phyloP scores from a whole-genome alignment of 495 filamentous ascomycete genomes.

The Neurospora intermedia region DNA sequence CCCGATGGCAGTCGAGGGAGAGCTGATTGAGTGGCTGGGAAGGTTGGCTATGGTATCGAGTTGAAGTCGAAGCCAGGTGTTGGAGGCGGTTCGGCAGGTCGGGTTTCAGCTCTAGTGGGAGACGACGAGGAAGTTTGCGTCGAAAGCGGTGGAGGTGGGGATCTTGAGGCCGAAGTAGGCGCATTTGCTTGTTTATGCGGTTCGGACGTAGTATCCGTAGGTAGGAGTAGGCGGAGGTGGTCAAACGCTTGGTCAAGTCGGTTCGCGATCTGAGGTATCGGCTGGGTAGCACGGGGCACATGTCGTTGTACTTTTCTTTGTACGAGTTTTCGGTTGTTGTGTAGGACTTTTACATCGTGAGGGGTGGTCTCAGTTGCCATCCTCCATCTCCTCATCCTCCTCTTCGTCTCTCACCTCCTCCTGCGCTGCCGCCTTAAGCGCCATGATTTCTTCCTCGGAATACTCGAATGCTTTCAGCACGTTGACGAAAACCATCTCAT shows the following conservation, averaged over 20 bases:
- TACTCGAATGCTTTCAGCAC: background rate
- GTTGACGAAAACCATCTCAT: background rate
- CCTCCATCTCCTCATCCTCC: conserved; percentile 10
- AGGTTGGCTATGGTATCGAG: conserved; percentile 8
- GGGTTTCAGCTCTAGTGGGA: conserved; percentile 9
- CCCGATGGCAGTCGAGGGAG: conserved; percentile 5
- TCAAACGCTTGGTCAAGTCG: background rate
- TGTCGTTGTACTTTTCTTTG: background rate
- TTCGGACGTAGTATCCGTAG: conserved; percentile 3
- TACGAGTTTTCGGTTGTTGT: background rate
- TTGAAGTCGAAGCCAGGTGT: background rate
- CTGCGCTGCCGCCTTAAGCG: conserved; percentile 21
- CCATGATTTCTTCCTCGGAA: background rate
- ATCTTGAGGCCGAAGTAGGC: conserved; percentile 2
- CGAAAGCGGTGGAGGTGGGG: conserved; percentile 8
- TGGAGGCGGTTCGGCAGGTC: conserved; percentile 3
- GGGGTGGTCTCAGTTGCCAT: conserved; percentile 14
- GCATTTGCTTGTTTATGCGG: conserved; percentile 14
- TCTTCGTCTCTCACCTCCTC: conserved; percentile 18
- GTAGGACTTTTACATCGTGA: background rate
- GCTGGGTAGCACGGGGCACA: background rate
- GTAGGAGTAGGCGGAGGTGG: background rate
- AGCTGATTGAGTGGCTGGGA: conserved; percentile 12
- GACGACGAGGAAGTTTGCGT: conserved; percentile 4
- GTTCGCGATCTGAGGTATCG: background rate